Base-by-base conservation (phyloP, 352 stramenopile species). In the Globisporangium polare region DNA sequence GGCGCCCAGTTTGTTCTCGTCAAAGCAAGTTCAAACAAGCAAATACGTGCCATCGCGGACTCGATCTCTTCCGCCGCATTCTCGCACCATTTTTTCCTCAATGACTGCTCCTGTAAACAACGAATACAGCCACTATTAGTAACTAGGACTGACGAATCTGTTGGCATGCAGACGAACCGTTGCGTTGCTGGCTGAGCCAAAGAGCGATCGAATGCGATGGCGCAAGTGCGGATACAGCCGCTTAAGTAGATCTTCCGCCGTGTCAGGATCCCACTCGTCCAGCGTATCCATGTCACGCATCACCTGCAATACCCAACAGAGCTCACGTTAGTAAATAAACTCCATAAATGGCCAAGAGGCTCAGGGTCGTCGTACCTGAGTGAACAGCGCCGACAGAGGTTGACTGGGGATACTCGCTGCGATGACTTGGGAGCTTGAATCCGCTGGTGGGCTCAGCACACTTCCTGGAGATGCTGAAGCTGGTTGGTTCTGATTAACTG, bases 231-330 rank as follows among this genome's bases (percentile, higher is more conserved):
- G 61, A 9, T 47, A 51, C 27, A 67, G 47, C 15, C 61, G 39
- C 53, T 57, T 56, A 24, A 67, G 53, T 17, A 67, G n/a, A n/a
- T 67, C 31, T 31, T 62, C 53, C 5, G 10, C 18, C 10, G 43
- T n/a, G 15, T 57, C 61, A 12, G 61, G 53, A 24, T 67, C 53
- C 61, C 61, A 67, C 45, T 67, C 53, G 31, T 62, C 61, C 18
- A 67, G 46, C 20, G 29, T 62, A 45, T 67, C 29, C 61, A 67
- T 62, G n/a, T 67, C 61, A 15, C 26, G 53, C 61, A 67, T 67
- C 1, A 67, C 45, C 61, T 67, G 29, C 7, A 55, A 17, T 24
- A 3, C 5, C 2, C 20, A 39, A 13, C 12, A 13, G 22, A 6
- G n/a, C 5, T 15, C n/a, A 35, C 12, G 3, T 29, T 29, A 27